Evolutionary conservation across 257 asterid genomes (phyloP).

Genomic region (Cinchona pubescens): DNA sequence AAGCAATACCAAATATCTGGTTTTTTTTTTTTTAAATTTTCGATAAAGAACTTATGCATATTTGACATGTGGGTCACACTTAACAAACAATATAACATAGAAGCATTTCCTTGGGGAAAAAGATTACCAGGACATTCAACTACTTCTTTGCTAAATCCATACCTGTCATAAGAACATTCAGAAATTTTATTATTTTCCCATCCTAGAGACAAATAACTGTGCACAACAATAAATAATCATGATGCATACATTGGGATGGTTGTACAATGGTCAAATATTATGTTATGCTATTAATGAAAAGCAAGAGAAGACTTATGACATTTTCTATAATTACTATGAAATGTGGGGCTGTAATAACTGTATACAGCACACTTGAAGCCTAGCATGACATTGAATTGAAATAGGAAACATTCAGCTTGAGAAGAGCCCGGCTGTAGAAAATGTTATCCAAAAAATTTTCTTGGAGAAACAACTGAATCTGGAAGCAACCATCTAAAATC

Average conservation of each 20-base stretch:
- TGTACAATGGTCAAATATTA: not conserved
- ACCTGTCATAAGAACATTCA: slow-evolving; percentile 49
- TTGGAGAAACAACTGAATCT: not conserved
- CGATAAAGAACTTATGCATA: not conserved
- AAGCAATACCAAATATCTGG: not conserved
- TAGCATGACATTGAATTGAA: not conserved
- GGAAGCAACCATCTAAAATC: not conserved
- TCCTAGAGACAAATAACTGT: not conserved
- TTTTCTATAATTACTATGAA: not conserved
- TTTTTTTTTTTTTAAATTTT: not conserved
- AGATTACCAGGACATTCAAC: slow-evolving; percentile 89
- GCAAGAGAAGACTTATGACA: not conserved
- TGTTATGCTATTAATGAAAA: not conserved
- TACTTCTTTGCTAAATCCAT: slow-evolving; percentile 80
- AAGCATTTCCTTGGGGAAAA: not conserved
- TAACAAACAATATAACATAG: not conserved
- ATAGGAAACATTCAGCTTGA: not conserved
- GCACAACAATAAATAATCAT: not conserved
- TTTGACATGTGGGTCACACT: not conserved
- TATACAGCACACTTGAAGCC: not conserved
- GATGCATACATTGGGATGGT: not conserved
- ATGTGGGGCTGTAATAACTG: not conserved
- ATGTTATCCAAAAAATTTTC: not conserved
- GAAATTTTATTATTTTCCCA: slow-evolving; percentile 1
- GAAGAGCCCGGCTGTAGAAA: not conserved